Evolutionary conservation across 441 rosid species (phyloP).

Genomic region (Kokia cookei): DNA sequence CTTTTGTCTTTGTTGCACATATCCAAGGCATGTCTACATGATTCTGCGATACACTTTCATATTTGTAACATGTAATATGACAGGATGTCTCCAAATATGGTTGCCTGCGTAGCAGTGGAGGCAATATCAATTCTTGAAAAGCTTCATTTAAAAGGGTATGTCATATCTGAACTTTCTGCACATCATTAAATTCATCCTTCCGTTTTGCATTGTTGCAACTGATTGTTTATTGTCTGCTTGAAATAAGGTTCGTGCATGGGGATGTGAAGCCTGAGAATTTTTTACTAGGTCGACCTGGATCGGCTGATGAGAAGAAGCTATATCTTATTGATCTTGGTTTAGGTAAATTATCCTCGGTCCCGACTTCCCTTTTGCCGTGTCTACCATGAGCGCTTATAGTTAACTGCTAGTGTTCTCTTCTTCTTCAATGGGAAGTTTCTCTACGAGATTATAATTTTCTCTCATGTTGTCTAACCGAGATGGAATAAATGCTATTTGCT

Average conservation of each 20-base stretch:
- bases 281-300: constrained; percentile 87
- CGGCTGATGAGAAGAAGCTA: constrained; percentile 82
- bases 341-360: constrained; percentile 36
- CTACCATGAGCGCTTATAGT: not conserved
- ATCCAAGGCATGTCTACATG: not conserved
- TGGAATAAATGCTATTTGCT: not conserved
- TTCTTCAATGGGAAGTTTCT: not conserved
- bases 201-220: not conserved
- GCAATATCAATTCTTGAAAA: constrained; percentile 93
- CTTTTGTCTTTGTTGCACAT: not conserved
- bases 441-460: not conserved
- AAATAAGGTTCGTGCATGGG: constrained; percentile 86
- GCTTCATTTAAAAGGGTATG: constrained; percentile 84
- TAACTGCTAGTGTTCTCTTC: not conserved
- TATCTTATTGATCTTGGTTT: constrained; percentile 93
- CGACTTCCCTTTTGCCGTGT: not conserved
- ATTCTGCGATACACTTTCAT: not conserved
- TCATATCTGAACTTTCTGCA: not conserved
- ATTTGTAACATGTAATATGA: constrained; percentile 17
- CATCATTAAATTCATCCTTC: not conserved
- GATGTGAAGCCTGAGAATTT: constrained; percentile 96
- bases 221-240: constrained; percentile 13
- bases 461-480: not conserved
- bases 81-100: constrained; percentile 89
- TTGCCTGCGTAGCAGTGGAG: constrained; percentile 91